Conservation (phyloP, 768 basidiomycete genomes). For the Termitomyces titanicus region DNA sequence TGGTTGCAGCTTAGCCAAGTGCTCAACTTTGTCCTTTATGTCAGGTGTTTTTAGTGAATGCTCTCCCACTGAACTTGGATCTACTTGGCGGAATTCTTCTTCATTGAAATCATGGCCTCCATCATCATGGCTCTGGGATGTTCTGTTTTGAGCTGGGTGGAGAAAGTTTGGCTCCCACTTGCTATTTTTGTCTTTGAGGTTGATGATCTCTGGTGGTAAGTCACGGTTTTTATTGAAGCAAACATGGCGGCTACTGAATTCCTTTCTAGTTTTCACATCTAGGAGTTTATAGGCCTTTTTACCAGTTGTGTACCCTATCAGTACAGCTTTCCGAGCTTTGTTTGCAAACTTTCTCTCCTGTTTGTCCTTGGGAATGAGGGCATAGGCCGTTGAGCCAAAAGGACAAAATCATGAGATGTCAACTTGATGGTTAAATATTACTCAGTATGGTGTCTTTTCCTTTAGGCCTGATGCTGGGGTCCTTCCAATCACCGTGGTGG, state of each 20-base stretch:
- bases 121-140: neutral
- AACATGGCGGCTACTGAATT: neutral
- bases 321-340: neutral
- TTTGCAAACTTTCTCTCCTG: neutral
- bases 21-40: neutral
- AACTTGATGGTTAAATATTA: neutral
- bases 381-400: neutral
- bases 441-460: neutral
- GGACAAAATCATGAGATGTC: neutral
- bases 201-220: neutral
- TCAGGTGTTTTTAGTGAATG: neutral
- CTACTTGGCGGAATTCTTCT: neutral
- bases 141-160: neutral
- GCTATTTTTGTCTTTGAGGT: neutral
- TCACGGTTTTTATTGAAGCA: neutral
- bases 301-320: neutral
- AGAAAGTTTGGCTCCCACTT: neutral
- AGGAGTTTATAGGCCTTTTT: neutral
- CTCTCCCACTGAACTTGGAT: neutral
- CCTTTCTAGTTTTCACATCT: neutral
- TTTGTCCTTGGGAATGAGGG: neutral
- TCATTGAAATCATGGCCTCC: neutral
- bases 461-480: neutral
- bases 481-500: neutral
- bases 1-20: neutral